phyloP scores from a whole-genome alignment of 768 basidiomycete species.

The Phallus indusiatus region DNA sequence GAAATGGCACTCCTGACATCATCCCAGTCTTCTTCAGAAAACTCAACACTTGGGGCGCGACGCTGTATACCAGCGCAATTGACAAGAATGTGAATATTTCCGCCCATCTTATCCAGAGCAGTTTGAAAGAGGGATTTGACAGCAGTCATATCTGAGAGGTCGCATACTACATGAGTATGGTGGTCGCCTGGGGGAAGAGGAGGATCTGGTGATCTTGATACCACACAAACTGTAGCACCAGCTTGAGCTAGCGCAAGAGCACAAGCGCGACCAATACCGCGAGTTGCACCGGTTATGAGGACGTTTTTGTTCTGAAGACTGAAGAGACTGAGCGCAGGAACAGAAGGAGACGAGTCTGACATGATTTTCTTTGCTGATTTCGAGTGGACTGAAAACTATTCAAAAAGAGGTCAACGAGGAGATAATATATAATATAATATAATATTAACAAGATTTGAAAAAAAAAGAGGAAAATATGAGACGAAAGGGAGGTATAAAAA shows the following conservation, averaged over 20 bases:
- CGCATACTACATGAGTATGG: constrained; percentile 42
- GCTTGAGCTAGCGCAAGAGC: constrained; percentile 47
- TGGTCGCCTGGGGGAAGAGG: constrained; percentile 25
- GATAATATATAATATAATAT: not conserved
- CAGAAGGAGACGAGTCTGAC: constrained; percentile 31
- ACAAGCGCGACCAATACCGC: constrained; percentile 59
- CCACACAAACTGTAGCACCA: constrained; percentile 40
- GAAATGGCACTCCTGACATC: constrained; percentile 38
- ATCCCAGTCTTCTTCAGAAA: constrained; percentile 61
- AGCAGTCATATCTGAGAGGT: constrained; percentile 40
- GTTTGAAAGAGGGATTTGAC: constrained; percentile 40
- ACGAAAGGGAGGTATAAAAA: not conserved
- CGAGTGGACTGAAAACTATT: not conserved
- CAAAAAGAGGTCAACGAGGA: too few species aligned
- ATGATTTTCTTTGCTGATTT: not conserved
- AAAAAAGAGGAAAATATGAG: not conserved
- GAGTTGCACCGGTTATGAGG: constrained; percentile 72
- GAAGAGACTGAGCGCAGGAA: constrained; percentile 51
- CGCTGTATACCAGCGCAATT: constrained; percentile 62
- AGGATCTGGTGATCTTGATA: constrained; percentile 31
- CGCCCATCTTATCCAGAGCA: constrained; percentile 41
- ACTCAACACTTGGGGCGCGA: constrained; percentile 51
- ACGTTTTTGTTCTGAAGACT: constrained; percentile 56
- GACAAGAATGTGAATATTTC: constrained; percentile 52
- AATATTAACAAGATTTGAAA: not conserved